Evolutionary conservation across 805 yeast genomes (phyloP).

Genomic region (Candida taoyuanica): DNA sequence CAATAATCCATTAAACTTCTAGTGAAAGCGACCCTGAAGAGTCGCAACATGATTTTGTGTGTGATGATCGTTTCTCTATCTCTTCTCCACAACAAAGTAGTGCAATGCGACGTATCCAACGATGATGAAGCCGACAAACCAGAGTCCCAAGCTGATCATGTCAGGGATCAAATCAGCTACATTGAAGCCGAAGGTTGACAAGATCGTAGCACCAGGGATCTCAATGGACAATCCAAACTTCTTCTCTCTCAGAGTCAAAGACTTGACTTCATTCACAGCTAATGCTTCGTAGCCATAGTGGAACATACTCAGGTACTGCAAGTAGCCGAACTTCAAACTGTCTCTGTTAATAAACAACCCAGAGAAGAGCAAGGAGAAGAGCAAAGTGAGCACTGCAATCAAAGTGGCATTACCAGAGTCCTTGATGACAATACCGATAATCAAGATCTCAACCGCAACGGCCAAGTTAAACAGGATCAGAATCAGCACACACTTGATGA

Average conservation of each 20-base stretch:
- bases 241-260: conserved; percentile 75
- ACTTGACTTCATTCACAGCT: conserved; percentile 87
- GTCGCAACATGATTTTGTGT: not conserved
- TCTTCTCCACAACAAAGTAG: conserved; percentile 66
- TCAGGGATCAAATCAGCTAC: conserved; percentile 73
- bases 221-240: conserved; percentile 92
- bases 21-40: too few species aligned
- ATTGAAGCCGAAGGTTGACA: conserved; percentile 92
- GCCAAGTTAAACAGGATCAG: conserved; percentile 82
- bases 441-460: conserved; percentile 75
- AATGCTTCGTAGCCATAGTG: conserved; percentile 95
- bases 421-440: conserved; percentile 81
- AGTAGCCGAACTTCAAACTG: conserved; percentile 53
- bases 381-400: conserved; percentile 74
- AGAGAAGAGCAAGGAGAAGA: conserved; percentile 86
- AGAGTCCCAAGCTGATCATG: conserved; percentile 50
- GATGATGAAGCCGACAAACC: conserved; percentile 53
- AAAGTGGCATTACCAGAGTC: conserved; percentile 93
- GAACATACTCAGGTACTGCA: conserved; percentile 83
- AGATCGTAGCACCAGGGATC: conserved; percentile 96
- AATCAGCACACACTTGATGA: conserved; percentile 62
- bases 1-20: too few species aligned
- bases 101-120: conserved; percentile 76
- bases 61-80: conserved; percentile 19
- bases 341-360: conserved; percentile 90